Conservation (phyloP, 148 eudicot species). For the Selenicereus undatus region DNA sequence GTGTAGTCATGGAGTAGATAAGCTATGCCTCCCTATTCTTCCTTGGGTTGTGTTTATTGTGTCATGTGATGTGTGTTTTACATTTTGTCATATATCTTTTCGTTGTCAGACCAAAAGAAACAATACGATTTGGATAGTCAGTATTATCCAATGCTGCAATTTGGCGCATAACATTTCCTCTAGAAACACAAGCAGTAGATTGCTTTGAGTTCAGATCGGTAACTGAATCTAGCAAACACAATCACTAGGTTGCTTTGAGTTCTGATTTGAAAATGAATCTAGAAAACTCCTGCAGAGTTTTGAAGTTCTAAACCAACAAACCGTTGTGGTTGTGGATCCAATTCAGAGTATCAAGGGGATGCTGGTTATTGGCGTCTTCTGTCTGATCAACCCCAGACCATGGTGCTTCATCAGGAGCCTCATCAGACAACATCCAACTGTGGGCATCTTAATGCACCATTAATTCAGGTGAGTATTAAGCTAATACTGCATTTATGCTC, state of each 20-base stretch:
- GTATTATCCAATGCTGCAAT: no score
- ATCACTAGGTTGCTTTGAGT: not conserved
- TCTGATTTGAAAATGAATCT: not conserved
- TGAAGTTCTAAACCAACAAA: slow-evolving; percentile 87
- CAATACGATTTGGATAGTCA: not conserved
- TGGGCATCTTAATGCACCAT: slow-evolving; percentile 91
- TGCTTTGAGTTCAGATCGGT: no score
- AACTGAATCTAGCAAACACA: no score
- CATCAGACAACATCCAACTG: slow-evolving; percentile 88
- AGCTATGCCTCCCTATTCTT: not conserved
- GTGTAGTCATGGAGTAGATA: not conserved
- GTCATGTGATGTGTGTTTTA: not conserved
- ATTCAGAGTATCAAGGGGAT: slow-evolving; percentile 95
- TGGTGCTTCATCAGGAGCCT: slow-evolving; percentile 98
- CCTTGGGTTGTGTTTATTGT: not conserved
- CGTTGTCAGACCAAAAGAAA: not conserved
- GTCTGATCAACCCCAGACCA: slow-evolving; percentile 86
- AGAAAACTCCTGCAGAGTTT: slow-evolving; percentile 57
- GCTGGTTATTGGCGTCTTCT: slow-evolving; percentile 93
- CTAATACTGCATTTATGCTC: not conserved
- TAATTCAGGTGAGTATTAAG: slow-evolving; percentile 58
- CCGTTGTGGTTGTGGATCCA: slow-evolving; percentile 96
- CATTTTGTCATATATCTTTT: not conserved
- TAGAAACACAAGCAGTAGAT: not conserved
- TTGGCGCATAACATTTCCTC: not conserved